These are phyloP conservation scores for Aspergillus bertholletiae DNA, from an alignment of 495 filamentous ascomycete genomes.

Conservation along the genomic window DNA sequence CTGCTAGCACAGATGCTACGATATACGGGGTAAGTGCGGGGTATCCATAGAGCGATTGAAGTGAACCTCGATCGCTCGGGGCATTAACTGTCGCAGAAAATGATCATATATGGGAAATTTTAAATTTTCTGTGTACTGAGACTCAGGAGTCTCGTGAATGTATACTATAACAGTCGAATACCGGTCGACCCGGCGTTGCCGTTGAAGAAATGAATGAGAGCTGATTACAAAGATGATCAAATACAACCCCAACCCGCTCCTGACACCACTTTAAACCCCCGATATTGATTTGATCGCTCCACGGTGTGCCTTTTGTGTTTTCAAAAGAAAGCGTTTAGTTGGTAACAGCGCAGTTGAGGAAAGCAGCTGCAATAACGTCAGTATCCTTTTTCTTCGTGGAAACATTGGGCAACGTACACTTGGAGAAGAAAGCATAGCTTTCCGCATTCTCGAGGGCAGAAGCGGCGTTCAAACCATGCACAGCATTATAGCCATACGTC, in stretches of 20 bases:
- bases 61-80: too few species aligned
- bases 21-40: too few species aligned
- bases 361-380: neutral
- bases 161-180: neutral
- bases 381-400: too few species aligned
- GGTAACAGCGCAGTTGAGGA: neutral
- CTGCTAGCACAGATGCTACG: too few species aligned
- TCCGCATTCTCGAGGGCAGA: conserved; percentile 6
- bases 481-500: conserved; percentile 5
- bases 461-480: neutral
- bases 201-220: neutral
- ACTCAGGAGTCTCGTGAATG: neutral
- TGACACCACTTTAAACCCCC: neutral
- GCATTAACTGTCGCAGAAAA: too few species aligned
- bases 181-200: too few species aligned
- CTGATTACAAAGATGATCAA: neutral
- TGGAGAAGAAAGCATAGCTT: conserved; percentile 9
- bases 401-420: neutral
- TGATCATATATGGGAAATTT: too few species aligned
- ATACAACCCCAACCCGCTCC: neutral
- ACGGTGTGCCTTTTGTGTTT: neutral
- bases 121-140: neutral
- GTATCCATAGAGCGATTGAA: too few species aligned
- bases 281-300: neutral
- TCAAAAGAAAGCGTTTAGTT: neutral